Base-by-base conservation (phyloP, 345 rosid species). In the Camelina hispida region DNA sequence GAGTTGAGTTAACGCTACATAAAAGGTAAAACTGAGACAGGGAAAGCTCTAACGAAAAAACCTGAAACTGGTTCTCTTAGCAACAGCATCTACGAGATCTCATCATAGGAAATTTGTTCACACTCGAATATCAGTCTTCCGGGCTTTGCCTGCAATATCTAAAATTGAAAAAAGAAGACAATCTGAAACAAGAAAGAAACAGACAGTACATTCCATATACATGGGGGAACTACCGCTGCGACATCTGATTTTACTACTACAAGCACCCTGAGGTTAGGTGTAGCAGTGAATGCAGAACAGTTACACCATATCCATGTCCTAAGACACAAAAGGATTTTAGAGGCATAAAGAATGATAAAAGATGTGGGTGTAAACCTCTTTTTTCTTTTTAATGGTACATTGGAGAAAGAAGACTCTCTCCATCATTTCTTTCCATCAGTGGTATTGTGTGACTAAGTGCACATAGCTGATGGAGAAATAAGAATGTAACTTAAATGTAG, bases 81-180 rank as follows among this genome's bases (percentile, higher is more conserved):
- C 68, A 48, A 57, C 59, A 69, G 15, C 68, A 18, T 76, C 69
- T 53, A 69, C 16, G 57, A 75, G 30, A 68, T 59, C 53, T 75
- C 40, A 52, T 75, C 68, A 61, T n/a, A 20, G 11, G 10, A 61
- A 43, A 69, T 64, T 64, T 47, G 71, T 4, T 77, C 37, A 34
- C 9, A 47, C 52, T 56, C 47, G 43, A 40, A 48, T 59, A 77
- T 57, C 61, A 48, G 38, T 73, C 74, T 62, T 72, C 73, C 37
- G 15, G 44, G 15, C 38, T 32, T 73, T 34, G 70, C 74, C 81
- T 78, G 78, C 81, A 78, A 62, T 38, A 67, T 72, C 81, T 67
- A 18, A 65, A 72, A 48, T 42, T 57, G 68, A 37, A 69, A 47
- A 57, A 43, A 13, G 42, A 57, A 47, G 61, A 77, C 71, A 77